Evolutionary conservation across 75 land plant genomes (phyloP).

Genomic region (Sequoia sempervirens): DNA sequence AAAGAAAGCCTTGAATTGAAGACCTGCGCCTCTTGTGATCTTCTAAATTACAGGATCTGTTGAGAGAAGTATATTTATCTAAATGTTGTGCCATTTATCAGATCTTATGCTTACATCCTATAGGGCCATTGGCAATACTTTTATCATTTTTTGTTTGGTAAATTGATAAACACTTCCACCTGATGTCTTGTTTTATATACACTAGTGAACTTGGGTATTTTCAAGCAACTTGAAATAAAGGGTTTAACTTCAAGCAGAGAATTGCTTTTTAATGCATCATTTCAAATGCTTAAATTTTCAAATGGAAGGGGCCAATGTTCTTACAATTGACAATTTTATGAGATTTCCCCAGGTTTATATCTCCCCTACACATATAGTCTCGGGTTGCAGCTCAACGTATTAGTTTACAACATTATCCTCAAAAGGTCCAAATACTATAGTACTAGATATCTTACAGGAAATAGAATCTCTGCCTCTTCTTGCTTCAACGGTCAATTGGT

Average conservation of each 20-base stretch:
- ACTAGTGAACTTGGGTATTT: too few species aligned
- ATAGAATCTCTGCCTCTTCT: neutral
- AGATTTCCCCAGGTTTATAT: slow-evolving; percentile 45
- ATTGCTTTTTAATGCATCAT: too few species aligned
- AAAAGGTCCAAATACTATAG: slow-evolving; percentile 69
- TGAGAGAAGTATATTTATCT: neutral
- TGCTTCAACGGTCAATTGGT: neutral
- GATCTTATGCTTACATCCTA: neutral
- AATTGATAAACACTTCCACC: neutral
- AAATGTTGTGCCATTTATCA: neutral
- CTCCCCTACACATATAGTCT: slow-evolving; percentile 35
- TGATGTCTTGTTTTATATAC: neutral
- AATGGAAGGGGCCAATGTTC: neutral
- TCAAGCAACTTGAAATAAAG: too few species aligned
- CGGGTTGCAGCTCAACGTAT: slow-evolving; percentile 53
- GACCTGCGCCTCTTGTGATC: neutral
- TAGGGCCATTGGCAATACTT: neutral
- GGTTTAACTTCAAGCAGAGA: too few species aligned
- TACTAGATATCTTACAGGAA: slow-evolving; percentile 53
- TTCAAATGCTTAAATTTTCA: too few species aligned
- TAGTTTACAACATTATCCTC: slow-evolving; percentile 76
- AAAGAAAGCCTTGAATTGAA: neutral
- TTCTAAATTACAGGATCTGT: neutral
- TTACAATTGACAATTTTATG: neutral
- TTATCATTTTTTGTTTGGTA: neutral